Evolutionary conservation across 345 rosid species (phyloP).

Genomic region (Anastatica hierochuntica): DNA sequence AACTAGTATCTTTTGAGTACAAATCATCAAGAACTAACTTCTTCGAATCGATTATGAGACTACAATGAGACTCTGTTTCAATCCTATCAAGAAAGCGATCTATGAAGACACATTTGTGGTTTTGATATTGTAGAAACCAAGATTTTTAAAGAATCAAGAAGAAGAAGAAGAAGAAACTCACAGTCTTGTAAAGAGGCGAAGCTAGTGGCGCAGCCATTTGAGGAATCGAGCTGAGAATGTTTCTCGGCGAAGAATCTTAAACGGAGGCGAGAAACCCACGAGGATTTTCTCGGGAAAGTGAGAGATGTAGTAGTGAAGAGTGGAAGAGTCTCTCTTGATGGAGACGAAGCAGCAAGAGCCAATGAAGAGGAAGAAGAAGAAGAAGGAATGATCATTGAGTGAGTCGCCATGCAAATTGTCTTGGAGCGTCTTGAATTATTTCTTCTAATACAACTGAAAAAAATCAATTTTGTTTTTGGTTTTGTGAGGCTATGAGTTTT

Average conservation of each 20-base stretch:
- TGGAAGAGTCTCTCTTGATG: slow-evolving; percentile 23
- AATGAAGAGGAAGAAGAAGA: slow-evolving; percentile 21
- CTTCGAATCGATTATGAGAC: too few relatives aligned
- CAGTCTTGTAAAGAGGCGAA: slow-evolving; percentile 55
- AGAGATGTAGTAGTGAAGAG: slow-evolving; percentile 23
- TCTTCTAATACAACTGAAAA: neutral
- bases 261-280: slow-evolving; percentile 38
- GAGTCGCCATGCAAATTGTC: slow-evolving; percentile 40
- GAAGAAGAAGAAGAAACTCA: slow-evolving; percentile 22
- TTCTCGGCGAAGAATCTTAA: slow-evolving; percentile 32
- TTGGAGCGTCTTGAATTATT: neutral
- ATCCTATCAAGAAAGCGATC: neutral
- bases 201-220: slow-evolving; percentile 49
- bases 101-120: neutral
- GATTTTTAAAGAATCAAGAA: neutral
- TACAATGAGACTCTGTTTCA: too few relatives aligned
- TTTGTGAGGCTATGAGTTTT: slow-evolving; percentile 15
- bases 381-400: slow-evolving; percentile 22
- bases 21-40: neutral
- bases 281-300: slow-evolving; percentile 31
- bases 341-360: slow-evolving; percentile 24
- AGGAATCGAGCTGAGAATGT: slow-evolving; percentile 42
- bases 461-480: neutral
- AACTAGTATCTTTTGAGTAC: too few relatives aligned
- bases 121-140: neutral